Conservation (phyloP, 805 yeast genomes). For the Maudiozyma barnettii region DNA sequence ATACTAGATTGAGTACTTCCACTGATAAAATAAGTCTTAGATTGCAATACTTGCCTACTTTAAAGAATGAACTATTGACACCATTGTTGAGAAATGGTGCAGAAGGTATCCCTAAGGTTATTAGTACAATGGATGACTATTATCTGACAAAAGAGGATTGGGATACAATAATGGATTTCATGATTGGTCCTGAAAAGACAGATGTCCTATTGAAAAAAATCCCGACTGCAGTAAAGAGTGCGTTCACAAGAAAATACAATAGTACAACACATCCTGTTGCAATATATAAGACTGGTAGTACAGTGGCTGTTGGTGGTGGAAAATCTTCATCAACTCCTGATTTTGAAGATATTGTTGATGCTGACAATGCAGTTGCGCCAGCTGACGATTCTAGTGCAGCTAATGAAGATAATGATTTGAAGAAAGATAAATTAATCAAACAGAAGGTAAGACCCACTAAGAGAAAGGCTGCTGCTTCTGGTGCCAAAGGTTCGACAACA, state of each 20-base stretch:
- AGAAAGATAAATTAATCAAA: constrained; percentile 30
- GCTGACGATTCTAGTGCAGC: constrained; percentile 23
- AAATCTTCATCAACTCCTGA: constrained; percentile 22
- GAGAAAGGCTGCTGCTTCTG: constrained; percentile 16
- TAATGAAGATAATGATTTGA: constrained; percentile 27
- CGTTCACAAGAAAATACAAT: constrained; percentile 82
- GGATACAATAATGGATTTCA: constrained; percentile 78
- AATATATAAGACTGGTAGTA: constrained; percentile 62
- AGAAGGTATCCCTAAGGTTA: constrained; percentile 57
- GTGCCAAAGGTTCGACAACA: constrained; percentile 4
- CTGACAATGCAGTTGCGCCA: constrained; percentile 21
- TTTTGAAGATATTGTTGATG: constrained; percentile 31
- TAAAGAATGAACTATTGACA: constrained; percentile 44
- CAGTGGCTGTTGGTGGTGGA: constrained; percentile 31
- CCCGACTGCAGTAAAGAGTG: constrained; percentile 69
- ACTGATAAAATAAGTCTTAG: constrained; percentile 70
- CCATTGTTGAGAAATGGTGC: constrained; percentile 51
- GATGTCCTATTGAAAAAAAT: constrained; percentile 46
- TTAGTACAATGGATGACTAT: constrained; percentile 73
- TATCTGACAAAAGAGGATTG: constrained; percentile 85
- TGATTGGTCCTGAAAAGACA: constrained; percentile 52
- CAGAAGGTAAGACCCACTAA: constrained; percentile 24
- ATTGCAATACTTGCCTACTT: constrained; percentile 60
- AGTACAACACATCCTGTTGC: constrained; percentile 72
- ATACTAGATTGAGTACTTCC: constrained; percentile 69